phyloP scores from a whole-genome alignment of 202 grass and related monocot genomes.

The Setaria viridis region DNA sequence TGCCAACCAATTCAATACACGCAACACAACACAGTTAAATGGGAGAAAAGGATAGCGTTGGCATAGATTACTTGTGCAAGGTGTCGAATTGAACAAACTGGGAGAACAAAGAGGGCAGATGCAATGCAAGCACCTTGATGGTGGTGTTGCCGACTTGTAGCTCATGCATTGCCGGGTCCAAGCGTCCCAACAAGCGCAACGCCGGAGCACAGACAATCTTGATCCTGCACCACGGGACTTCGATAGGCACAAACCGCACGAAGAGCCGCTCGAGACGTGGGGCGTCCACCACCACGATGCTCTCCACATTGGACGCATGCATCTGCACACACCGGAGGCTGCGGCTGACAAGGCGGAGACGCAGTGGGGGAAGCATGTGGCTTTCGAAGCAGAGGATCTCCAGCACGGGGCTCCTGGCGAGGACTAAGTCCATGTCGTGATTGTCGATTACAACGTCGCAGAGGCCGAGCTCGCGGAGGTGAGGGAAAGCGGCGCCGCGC shows the following conservation, averaged over 20 bases:
- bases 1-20: too few relatives aligned
- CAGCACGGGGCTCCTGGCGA: conserved; percentile 40
- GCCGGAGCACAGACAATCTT: conserved; percentile 44
- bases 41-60: background rate
- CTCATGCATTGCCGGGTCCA: background rate
- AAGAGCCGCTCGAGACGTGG: conserved; percentile 29
- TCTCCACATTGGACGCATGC: background rate
- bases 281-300: conserved; percentile 36
- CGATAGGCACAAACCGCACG: background rate
- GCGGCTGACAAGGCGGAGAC: background rate
- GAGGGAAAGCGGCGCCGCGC: conserved; percentile 6
- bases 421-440: conserved; percentile 40
- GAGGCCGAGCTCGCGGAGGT: conserved; percentile 51
- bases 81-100: background rate
- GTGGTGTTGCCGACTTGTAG: conserved; percentile 21
- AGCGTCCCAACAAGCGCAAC: conserved; percentile 33
- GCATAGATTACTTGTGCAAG: too few relatives aligned
- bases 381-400: conserved; percentile 38
- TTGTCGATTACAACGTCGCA: conserved; percentile 13
- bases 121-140: background rate
- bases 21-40: too few relatives aligned
- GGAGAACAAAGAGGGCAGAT: background rate
- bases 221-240: background rate
- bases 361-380: background rate
- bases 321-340: conserved; percentile 44